These are phyloP conservation scores for Pestalotiopsis sp. DNA, from an alignment of 2,329 filamentous ascomycete species.

Conservation along the genomic window DNA sequence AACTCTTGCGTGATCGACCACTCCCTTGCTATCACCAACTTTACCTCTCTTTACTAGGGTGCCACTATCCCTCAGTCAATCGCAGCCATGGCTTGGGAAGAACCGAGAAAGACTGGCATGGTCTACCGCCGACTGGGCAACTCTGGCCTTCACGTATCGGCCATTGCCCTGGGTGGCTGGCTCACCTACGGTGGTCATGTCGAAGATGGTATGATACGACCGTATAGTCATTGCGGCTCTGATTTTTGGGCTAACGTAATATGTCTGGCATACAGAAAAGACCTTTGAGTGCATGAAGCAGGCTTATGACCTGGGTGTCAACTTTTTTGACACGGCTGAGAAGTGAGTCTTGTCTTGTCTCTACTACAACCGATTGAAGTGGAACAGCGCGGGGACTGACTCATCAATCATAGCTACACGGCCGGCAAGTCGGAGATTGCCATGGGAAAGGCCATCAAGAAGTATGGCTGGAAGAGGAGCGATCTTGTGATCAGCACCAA, in stretches of 20 bases:
- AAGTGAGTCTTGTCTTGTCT: constrained; percentile 14
- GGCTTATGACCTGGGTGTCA: constrained; percentile 61
- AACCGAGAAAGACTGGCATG: constrained; percentile 18
- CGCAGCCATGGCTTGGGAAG: constrained; percentile 14
- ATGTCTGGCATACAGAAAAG: constrained; percentile 43
- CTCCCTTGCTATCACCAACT: neutral
- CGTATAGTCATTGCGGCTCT: neutral
- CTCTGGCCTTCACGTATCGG: constrained; percentile 73
- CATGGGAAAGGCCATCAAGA: constrained; percentile 62
- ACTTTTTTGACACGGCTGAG: constrained; percentile 66
- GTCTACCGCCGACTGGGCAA: constrained; percentile 69
- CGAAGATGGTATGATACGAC: constrained; percentile 54
- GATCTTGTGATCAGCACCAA: constrained; percentile 65
- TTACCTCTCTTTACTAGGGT: neutral
- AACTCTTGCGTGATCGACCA: neutral
- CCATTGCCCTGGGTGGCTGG: constrained; percentile 72
- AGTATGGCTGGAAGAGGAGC: constrained; percentile 62
- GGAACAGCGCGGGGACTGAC: neutral
- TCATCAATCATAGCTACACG: constrained; percentile 40
- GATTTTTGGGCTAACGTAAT: neutral
- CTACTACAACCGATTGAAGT: too few species aligned
- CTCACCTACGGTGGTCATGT: constrained; percentile 77
- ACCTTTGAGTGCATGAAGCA: constrained; percentile 64
- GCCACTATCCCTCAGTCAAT: neutral
- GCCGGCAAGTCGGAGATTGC: constrained; percentile 64